Evolutionary conservation across 257 asterid genomes (phyloP), one percentile per base, ranked within the genome.

Genomic region (Penstemon davidsonii): DNA sequence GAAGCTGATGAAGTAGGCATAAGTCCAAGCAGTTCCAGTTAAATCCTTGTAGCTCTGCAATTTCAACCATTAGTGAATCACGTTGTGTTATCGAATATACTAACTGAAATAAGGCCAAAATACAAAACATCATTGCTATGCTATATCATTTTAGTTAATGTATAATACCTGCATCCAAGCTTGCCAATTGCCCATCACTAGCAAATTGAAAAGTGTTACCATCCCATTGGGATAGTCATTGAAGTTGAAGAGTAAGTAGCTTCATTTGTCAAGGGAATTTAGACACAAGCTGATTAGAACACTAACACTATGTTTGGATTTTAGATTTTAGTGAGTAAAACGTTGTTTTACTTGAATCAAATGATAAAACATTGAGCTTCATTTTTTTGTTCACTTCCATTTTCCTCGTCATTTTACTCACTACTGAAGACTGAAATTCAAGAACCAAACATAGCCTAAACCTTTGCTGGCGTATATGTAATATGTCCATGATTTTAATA

Each of bases 101-200:
- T 45, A 59, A 19, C 62, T 45, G 47, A 62, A 55, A 41, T n/a
- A 53, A 54, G 71, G 69, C 64, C 72, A 60, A 64, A 64, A 70
- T 64, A 50, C 33, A 59, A 56, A 73, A 55, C 5, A 44, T 47
- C 15, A 36, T 15, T 52, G 53, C 63, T 61, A 55, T 42, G 15
- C 44, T 33, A 55, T 7, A 60, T 51, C 7, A 62, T 7, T 47
- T 62, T 51, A 15, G 1, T 25, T 5, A 5, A 43, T 51, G 55
- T 25, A 64, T 7, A 11, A 52, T 88, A 93, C 99, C 97, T 90
- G 87, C 96, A 94, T 87, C 99, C 97, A 94, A 6, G 51, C 80
- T 80, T 94, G 99, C 99, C 99, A 91, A 76, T 84, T 86, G 59
- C 99, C 99, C 99, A 91, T 76, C 78, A 94, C 99, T 69, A 94